These are phyloP conservation scores for Alternaria novae-zelandiae DNA, from an alignment of 2,329 filamentous ascomycete genomes.

Conservation along the genomic window DNA sequence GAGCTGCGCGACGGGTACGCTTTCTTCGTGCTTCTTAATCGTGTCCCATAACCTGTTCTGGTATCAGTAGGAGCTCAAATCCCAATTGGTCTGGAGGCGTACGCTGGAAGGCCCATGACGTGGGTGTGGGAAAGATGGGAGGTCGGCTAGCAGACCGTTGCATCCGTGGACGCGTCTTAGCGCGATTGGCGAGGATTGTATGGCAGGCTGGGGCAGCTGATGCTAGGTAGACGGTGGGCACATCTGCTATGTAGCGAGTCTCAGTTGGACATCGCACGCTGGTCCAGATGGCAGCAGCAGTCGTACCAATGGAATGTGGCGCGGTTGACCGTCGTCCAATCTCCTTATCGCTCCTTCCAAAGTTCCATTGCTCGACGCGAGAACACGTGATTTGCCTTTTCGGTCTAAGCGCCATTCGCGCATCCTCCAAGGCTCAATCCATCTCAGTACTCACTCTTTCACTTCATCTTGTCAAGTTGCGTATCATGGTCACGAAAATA, in stretches of 20 bases:
- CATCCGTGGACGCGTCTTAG: slow-evolving; percentile 7
- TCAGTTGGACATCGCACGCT: background rate
- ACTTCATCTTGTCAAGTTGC: background rate
- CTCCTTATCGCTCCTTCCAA: background rate
- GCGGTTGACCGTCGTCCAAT: background rate
- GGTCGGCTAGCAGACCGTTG: background rate
- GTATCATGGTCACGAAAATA: background rate
- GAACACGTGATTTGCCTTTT: background rate
- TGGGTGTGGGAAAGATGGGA: background rate
- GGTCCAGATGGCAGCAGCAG: background rate
- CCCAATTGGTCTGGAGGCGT: background rate
- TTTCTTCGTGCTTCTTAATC: slow-evolving; percentile 45
- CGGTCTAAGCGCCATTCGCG: background rate
- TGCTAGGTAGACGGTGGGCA: too few species aligned
- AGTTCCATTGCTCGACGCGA: background rate
- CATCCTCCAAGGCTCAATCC: background rate
- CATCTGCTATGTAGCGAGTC: background rate
- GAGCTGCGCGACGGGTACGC: slow-evolving; percentile 45
- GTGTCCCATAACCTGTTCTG: slow-evolving; percentile 46
- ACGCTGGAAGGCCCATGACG: slow-evolving; percentile 34
- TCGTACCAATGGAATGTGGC: background rate
- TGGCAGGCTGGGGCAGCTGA: background rate
- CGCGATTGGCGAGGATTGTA: background rate
- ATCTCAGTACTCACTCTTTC: background rate
- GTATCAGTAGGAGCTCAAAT: background rate